Evolutionary conservation across 495 filamentous ascomycete genomes (phyloP), one percentile per base, ranked within the genome.

Genomic region (Daldinia loculata): DNA sequence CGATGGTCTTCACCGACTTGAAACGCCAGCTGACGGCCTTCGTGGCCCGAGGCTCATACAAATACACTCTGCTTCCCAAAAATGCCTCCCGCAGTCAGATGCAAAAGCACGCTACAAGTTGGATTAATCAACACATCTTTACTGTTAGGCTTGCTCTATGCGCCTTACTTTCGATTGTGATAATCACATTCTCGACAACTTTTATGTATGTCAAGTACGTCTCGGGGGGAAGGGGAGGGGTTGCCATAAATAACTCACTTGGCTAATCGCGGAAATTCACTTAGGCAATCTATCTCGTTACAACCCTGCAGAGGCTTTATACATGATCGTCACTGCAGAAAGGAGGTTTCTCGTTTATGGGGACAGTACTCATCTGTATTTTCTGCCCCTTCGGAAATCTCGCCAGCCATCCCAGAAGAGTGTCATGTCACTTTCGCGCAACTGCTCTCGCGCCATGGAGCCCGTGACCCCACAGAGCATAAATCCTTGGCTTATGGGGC

Each of bases 281-380:
- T 32, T 70, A 78, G 76, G 60, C 59, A 29, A 32, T 61, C 66
- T n/a, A 65, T 57, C n/a, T 66, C 72, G 8, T 50, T 26, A 22
- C 74, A 67, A 43, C 74, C 72, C 14, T 94, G 91, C 77, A 89
- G 90, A 74, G 86, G 82, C 2, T 79, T 89, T 14, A 69, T 86
- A 14, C 71, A 78, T 56, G 93, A 92, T 29, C 93, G 89, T 76
- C 86, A 89, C 67, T 84, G 81, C 51, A 60, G 65, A 52, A 61
- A 67, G 6, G 38, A 83, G 15, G 81, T 90, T 48, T 87, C 92
- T 4, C 92, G 91, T 66, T 85, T 79, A 63, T 96, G 93, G 93
- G 93, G 93, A 59, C 92, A 93, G 74, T 95, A 97, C 78, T 92
- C 92, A 22, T 92, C 93, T 14, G 94, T 87, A 77, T 96, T 91